These are phyloP conservation scores for Dissoconium aciculare DNA, from an alignment of 2,329 filamentous ascomycete genomes.

Conservation along the genomic window DNA sequence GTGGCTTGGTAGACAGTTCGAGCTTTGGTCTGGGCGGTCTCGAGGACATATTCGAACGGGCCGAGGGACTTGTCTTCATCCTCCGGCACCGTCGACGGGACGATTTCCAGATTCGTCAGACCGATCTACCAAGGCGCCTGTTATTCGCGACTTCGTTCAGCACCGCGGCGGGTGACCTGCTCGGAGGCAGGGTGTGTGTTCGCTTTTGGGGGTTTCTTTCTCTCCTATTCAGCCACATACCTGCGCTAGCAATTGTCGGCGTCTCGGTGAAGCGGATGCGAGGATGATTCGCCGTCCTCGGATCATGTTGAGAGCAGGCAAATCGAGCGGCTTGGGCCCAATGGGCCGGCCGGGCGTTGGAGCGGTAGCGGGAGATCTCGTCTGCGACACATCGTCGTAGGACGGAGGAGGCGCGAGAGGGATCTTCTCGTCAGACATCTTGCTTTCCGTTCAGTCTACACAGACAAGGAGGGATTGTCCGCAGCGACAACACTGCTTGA, in stretches of 20 bases:
- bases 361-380: conserved; percentile 18
- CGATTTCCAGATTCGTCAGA: conserved; percentile 65
- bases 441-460: no score
- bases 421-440: conserved; percentile 21
- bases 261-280: conserved; percentile 74
- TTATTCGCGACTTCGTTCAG: no score
- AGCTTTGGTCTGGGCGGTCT: conserved; percentile 73
- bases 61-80: conserved; percentile 66
- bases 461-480: no score
- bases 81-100: conserved; percentile 71
- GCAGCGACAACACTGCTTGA: no score
- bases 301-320: conserved; percentile 65
- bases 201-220: no score
- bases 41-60: conserved; percentile 80
- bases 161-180: no score
- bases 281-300: conserved; percentile 71
- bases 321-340: conserved; percentile 59
- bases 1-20: conserved; percentile 53
- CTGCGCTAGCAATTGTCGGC: conserved; percentile 65
- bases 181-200: no score
- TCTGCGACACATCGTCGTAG: conserved; percentile 22
- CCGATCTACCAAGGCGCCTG: conserved; percentile 46
- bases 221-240: no score
- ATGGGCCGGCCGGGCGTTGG: conserved; percentile 2
- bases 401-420: conserved; percentile 31